phyloP scores from a whole-genome alignment of 371 early-diverging fungal genomes.

The Blakeslea trispora region DNA sequence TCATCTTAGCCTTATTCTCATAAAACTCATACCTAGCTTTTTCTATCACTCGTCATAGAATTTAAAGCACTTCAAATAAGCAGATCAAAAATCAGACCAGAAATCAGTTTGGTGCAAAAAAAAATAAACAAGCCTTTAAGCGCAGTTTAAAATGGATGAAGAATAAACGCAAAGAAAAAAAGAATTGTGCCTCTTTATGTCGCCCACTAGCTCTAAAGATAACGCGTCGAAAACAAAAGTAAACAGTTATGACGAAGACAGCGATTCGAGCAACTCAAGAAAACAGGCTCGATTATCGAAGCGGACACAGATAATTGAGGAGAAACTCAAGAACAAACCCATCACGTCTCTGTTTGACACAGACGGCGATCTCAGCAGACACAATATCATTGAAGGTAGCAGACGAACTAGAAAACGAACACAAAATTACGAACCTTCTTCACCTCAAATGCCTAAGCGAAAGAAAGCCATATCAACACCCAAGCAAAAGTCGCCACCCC shows the following conservation, averaged over 20 bases:
- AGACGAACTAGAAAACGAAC: slow-evolving; percentile 17
- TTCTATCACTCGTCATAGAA: too few species aligned
- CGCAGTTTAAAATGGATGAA: too few species aligned
- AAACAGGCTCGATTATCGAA: slow-evolving; percentile 18
- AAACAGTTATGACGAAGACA: background rate
- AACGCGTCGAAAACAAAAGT: background rate
- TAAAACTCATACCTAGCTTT: too few species aligned
- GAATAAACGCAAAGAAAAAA: background rate
- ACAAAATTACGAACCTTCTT: background rate
- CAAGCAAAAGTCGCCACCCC: slow-evolving; percentile 1
- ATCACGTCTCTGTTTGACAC: slow-evolving; percentile 42
- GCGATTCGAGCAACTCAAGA: background rate
- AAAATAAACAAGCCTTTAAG: too few species aligned
- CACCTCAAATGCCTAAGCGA: background rate
- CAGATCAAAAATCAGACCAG: too few species aligned
- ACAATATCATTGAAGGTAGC: slow-evolving; percentile 40
- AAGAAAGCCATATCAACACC: background rate
- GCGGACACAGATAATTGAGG: slow-evolving; percentile 26
- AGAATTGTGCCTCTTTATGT: background rate
- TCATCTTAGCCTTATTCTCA: too few species aligned
- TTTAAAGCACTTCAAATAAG: too few species aligned
- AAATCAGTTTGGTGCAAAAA: too few species aligned
- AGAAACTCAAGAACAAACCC: slow-evolving; percentile 26
- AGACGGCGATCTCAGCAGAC: slow-evolving; percentile 44
- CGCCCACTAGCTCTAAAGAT: background rate